Evolutionary conservation across 345 rosid species (phyloP), one percentile per base, ranked within the genome.

Genomic region (Acer yangbiense): DNA sequence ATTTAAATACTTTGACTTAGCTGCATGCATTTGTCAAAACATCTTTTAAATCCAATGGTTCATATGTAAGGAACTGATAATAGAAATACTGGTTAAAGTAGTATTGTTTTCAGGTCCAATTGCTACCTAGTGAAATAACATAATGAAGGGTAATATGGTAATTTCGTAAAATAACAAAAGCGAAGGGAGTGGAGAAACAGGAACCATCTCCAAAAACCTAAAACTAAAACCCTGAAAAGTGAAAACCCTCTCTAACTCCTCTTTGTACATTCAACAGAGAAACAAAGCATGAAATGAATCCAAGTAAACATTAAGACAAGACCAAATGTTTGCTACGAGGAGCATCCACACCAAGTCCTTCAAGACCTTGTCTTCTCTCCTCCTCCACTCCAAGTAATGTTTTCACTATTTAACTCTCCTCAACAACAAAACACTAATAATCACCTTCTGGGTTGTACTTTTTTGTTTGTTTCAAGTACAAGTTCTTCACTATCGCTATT

Each of bases 271-370:
- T 32, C 9, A 64, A 48, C 43, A 52, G 60, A 2, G 17, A 8
- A 12, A 11, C 12, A 57, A 57, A 50, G 57, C 46, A 70, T 68
- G 65, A 60, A 29, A 16, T 44, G 52, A 74, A 77, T 20, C 14
- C 14, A 60, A 13, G 18, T 25, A 2, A 1, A 69, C 16, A 55
- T 18, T 35, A n/a, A 52, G 48, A 63, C 32, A 71, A 43, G 61
- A 58, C 25, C 73, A 70, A 81, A 94, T 94, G 98, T 89, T 91
- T 72, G 87, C 86, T 48, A 76, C 87, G 29, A 87, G 94, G 29
- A 87, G 95, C 81, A 88, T 93, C 74, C 89, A 82, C 73, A 83
- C 81, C 57, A 83, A 76, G 64, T 81, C 76, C 83, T 82, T 80
- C 55, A 88, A 74, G 75, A 80, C 86, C 2, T 79, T 93, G 78